Conservation (phyloP, 768 basidiomycete species). For the Leccinum arenicola region DNA sequence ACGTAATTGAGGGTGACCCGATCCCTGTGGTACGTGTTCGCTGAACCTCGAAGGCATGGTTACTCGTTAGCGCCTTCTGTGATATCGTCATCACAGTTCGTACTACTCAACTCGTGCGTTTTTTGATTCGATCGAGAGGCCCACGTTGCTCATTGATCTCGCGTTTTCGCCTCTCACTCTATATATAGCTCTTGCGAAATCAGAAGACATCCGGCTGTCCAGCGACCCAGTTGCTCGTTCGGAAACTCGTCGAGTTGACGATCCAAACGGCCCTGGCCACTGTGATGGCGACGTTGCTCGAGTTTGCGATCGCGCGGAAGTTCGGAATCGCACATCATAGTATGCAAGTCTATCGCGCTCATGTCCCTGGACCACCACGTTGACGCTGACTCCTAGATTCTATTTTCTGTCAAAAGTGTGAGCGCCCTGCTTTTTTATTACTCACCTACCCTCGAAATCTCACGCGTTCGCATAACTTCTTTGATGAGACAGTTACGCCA, state of each 20-base stretch:
- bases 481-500: slow-evolving; percentile 3
- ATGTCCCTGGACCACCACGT: not conserved
- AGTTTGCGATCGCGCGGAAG: slow-evolving; percentile 8
- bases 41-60: slow-evolving; percentile 6
- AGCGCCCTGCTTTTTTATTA: not conserved
- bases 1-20: not conserved
- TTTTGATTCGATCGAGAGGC: not conserved
- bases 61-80: slow-evolving; percentile 11
- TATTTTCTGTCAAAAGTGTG: slow-evolving; percentile 9
- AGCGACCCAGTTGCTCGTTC: slow-evolving; percentile 8
- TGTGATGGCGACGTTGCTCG: slow-evolving; percentile 11
- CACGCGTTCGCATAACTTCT: not conserved
- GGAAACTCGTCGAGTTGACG: slow-evolving; percentile 12
- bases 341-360: not conserved
- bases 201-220: not conserved
- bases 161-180: not conserved
- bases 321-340: slow-evolving; percentile 9
- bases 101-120: slow-evolving; percentile 10
- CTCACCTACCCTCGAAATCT: not conserved
- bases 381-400: slow-evolving; percentile 1
- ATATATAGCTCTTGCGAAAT: slow-evolving; percentile 3
- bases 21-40: not conserved
- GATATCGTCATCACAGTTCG: slow-evolving; percentile 11
- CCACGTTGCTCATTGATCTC: not conserved
- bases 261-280: slow-evolving; percentile 13